A percentile compares a stretch with the other conserved stretches of the same genome.
phyloP scores from a whole-genome alignment of 1,284 basidiomycete species.

The Inonotus obliquus region DNA sequence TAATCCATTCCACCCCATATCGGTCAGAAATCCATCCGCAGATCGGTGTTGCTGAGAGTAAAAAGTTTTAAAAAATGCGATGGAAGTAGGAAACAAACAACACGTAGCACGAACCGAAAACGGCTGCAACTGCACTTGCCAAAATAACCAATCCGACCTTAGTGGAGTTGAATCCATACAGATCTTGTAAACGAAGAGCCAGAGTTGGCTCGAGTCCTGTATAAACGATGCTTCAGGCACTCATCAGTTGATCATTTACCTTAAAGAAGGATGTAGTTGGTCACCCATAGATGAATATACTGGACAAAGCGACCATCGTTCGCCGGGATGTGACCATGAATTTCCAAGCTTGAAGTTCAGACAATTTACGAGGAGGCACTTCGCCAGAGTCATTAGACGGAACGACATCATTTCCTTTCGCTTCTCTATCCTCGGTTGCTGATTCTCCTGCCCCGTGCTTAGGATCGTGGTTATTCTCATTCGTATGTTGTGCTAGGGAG shows the following conservation, averaged over 20 bases:
- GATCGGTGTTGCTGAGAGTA: constrained; percentile 49
- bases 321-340: constrained; percentile 30
- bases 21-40: constrained; percentile 60
- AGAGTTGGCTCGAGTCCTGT: constrained; percentile 60
- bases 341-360: constrained; percentile 15
- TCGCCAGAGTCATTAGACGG: background rate
- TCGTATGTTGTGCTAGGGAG: no score
- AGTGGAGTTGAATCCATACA: constrained; percentile 56
- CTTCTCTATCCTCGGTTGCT: background rate
- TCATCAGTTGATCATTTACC: background rate
- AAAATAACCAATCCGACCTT: constrained; percentile 71
- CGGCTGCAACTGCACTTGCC: constrained; percentile 61
- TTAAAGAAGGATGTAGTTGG: constrained; percentile 17
- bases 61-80: background rate
- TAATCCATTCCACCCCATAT: constrained; percentile 56
- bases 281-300: constrained; percentile 60
- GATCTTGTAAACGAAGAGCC: constrained; percentile 55
- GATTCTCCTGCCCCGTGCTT: background rate
- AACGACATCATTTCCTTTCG: background rate
- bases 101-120: constrained; percentile 50
- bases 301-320: constrained; percentile 43
- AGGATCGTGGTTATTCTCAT: no score
- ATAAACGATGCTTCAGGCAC: constrained; percentile 42
- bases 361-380: background rate
- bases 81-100: background rate